Evolutionary conservation across 768 basidiomycete species (phyloP).

Genomic region (Suillus occidentalis): DNA sequence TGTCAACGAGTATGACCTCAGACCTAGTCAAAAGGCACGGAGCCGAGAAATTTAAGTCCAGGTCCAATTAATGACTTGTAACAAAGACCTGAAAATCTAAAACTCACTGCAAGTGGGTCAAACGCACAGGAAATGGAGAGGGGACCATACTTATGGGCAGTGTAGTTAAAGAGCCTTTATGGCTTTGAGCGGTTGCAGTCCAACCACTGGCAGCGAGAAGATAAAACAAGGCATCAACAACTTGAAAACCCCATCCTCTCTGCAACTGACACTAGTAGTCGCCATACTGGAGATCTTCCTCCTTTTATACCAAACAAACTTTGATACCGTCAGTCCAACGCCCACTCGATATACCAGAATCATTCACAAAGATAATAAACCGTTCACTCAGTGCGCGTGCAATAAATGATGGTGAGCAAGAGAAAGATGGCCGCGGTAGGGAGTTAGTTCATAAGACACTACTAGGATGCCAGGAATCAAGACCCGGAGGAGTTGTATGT

Average conservation of each 20-base stretch:
- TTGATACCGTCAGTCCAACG: slow-evolving; percentile 1
- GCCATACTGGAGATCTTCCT: neutral
- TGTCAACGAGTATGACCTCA: too few relatives aligned
- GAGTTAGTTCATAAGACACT: slow-evolving; percentile 19
- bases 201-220: neutral
- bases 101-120: neutral
- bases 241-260: neutral
- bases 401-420: slow-evolving; percentile 11
- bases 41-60: neutral
- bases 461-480: slow-evolving; percentile 65
- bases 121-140: neutral
- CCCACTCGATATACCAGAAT: slow-evolving; percentile 4
- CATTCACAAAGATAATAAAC: neutral
- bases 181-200: slow-evolving; percentile 6
- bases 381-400: neutral
- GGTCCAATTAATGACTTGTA: neutral
- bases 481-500: slow-evolving; percentile 98
- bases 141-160: slow-evolving; percentile 1
- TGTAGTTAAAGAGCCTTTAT: slow-evolving; percentile 6
- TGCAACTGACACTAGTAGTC: neutral
- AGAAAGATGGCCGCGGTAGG: neutral
- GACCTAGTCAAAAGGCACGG: neutral
- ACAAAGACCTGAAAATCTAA: neutral
- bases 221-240: slow-evolving; percentile 10
- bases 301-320: neutral